Conservation (phyloP, 2,329 filamentous ascomycete species). For the Fusarium algeriense region DNA sequence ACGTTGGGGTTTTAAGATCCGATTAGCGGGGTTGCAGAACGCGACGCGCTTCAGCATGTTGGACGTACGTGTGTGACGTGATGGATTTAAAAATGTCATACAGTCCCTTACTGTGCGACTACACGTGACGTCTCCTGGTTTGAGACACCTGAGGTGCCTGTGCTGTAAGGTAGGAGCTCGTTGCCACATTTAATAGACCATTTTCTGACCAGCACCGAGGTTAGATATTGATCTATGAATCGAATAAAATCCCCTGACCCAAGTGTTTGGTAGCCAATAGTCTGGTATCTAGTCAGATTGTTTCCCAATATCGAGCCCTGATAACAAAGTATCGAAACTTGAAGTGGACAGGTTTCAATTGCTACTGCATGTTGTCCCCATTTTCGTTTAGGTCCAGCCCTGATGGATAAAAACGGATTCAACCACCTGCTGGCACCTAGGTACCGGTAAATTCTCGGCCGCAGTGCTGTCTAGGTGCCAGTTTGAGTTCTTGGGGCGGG, state of each 20-base stretch:
- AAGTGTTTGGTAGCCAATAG: constrained; percentile 36
- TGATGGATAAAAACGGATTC: constrained; percentile 35
- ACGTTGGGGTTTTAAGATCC: neutral
- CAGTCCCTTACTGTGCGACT: constrained; percentile 6
- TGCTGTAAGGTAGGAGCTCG: neutral
- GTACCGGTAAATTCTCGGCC: constrained; percentile 50
- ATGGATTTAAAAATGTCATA: constrained; percentile 3
- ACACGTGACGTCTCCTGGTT: constrained; percentile 31
- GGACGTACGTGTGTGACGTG: constrained; percentile 1
- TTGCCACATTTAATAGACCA: constrained; percentile 28
- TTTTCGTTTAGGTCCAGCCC: constrained; percentile 53
- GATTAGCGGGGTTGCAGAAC: constrained; percentile 6
- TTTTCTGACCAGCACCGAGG: constrained; percentile 23
- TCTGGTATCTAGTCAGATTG: neutral
- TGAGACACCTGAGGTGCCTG: constrained; percentile 1
- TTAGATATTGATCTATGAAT: constrained; percentile 24
- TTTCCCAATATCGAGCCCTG: neutral
- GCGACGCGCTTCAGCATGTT: constrained; percentile 28
- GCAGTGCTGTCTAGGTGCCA: neutral
- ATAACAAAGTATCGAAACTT: constrained; percentile 17
- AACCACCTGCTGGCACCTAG: neutral
- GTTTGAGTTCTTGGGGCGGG: constrained; percentile 10
- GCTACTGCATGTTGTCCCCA: constrained; percentile 33
- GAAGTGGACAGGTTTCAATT: constrained; percentile 26
- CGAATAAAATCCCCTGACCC: constrained; percentile 34